Base-by-base conservation (phyloP, 2,329 filamentous ascomycete genomes). In the Monosporascus sp. region DNA sequence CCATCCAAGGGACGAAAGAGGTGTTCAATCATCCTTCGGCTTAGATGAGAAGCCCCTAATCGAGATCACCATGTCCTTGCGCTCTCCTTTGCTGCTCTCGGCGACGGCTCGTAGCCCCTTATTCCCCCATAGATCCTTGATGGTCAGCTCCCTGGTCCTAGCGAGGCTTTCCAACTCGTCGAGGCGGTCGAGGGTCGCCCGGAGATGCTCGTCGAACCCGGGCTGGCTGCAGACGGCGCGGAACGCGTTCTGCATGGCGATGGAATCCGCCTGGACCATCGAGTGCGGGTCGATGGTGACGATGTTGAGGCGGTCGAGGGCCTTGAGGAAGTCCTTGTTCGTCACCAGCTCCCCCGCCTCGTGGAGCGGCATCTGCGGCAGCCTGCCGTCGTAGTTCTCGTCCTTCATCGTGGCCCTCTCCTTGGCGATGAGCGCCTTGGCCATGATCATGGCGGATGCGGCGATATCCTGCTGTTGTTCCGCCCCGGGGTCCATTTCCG, bases 401-500 rank as follows among this genome's bases (percentile, higher is more conserved):
- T 49, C 56, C 31, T 45, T 55, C 52, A 53, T 58, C 60, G 59
- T 66, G 24, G 24, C 71, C 47, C 72, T 68, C 57, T 77, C 76
- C 51, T 68, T 69, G 45, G 80, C 76, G 47, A 81, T 74, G 17
- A 83, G 70, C 1, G 77, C 78, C 58, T 79, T 77, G n/a, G 80
- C 80, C 2, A 83, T 70, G 6, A 83, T 75, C 77, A 82, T 82
- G 7, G 80, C 80, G 6, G 79, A 78, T 8, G 77, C 77, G 63
- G 71, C 49, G 58, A 79, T 77, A 55, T 82, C 81, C 58, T 82
- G 83, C 65, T 85, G 81, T 59, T 84, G 81, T 78, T 85, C 84
- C 50, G 84, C 83, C 57, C 84, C 82, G 67, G 84, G 81, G 61
- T 86, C 83, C 79, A 89, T 88, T 56, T 87, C 84, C 49, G 72